Evolutionary conservation across 1,139 yeast species (phyloP), one percentile per base, ranked within the genome.

Genomic region (Saccharomycopsis hybrid): DNA sequence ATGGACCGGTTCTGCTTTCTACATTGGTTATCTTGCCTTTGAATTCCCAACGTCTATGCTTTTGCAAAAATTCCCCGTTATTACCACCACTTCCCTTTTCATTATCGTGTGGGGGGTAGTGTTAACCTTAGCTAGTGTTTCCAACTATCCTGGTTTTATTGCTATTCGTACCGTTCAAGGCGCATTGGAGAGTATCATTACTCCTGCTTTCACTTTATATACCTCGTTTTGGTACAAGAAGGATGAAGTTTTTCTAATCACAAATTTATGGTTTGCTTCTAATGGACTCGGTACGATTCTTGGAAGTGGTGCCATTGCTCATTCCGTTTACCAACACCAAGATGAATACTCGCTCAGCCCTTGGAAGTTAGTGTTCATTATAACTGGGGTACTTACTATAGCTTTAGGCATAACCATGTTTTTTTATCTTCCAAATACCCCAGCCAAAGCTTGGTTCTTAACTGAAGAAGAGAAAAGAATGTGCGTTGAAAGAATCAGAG

Each of bases 161-260:
- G 63, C 70, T 1, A 61, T 73, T 43, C 66, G 82, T 58, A 70
- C 73, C 3, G 54, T 77, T 30, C 59, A 76, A 28, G 82, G 82
- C 2, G 62, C 71, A 57, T 66, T 73, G 32, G 82, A 77, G 58
- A 63, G 72, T 49, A 67, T 71, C 48, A 67, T 74, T 5, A 73
- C 78, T 2, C 82, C 84, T 2, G 74, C 78, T 1, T 70, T 75
- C 57, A 73, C 77, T 43, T 67, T 76, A 44, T 65, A 80, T 42
- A 77, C 82, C 7, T 68, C 76, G 27, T 78, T 74, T 60, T 80
- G 77, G 72, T 79, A 76, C 63, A 73, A 68, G 44, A 68, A 66
- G 57, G 74, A 68, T 38, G 82, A 76, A 61, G 78, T 69, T 51
- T 76, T 71, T 54, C 62, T 70, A 46, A 71, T 82, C 59, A 66